Evolutionary conservation across 148 eudicot species (phyloP).

Genomic region (Arctostaphylos glauca): DNA sequence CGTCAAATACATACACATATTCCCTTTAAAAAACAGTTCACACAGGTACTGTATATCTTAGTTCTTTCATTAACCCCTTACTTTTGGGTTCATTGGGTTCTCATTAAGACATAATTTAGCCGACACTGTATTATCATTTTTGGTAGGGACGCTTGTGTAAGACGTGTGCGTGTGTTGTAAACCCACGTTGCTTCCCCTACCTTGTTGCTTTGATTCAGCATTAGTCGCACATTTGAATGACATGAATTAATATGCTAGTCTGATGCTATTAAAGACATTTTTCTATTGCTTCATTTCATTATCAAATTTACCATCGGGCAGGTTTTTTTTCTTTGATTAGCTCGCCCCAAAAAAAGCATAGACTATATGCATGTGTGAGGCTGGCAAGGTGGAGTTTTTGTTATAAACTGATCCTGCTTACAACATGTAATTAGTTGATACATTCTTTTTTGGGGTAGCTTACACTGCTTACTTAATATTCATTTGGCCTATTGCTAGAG

Average conservation of each 20-base stretch:
- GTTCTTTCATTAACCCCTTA: background rate
- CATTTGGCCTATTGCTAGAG: constrained; percentile 47
- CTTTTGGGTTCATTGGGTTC: background rate
- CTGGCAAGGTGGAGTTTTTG: background rate
- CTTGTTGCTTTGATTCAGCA: background rate
- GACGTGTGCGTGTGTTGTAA: background rate
- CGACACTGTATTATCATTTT: background rate
- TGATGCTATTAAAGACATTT: background rate
- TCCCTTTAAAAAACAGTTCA: background rate
- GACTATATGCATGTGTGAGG: background rate
- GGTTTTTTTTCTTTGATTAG: background rate
- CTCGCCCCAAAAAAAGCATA: background rate
- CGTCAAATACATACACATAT: background rate
- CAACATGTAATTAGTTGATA: background rate
- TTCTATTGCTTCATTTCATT: background rate
- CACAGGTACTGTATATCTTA: background rate
- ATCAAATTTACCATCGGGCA: background rate
- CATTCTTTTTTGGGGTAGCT: background rate
- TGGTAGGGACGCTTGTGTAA: background rate
- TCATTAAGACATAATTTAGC: background rate
- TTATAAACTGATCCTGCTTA: background rate
- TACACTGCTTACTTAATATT: background rate
- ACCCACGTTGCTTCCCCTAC: background rate
- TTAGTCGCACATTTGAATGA: background rate
- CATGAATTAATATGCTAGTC: background rate